These are phyloP conservation scores for Ascochyta fabae DNA, from an alignment of 2,329 filamentous ascomycete genomes.

Conservation along the genomic window DNA sequence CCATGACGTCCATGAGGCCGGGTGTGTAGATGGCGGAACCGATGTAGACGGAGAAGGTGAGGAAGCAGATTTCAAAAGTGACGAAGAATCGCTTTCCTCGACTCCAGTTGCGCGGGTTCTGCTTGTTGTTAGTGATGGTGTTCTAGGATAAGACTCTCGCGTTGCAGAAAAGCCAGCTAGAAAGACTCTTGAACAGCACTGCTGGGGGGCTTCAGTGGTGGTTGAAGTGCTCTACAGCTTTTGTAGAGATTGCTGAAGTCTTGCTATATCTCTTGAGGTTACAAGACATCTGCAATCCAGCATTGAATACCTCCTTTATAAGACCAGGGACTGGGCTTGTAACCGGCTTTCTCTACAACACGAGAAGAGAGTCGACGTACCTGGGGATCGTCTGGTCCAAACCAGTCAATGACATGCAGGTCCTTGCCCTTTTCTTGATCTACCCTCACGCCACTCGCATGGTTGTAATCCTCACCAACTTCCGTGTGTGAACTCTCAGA, in stretches of 20 bases:
- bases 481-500: conserved; percentile 22
- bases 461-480: conserved; percentile 26
- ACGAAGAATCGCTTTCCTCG: conserved; percentile 53
- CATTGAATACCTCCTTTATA: no score
- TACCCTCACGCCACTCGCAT: conserved; percentile 51
- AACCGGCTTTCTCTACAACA: no score
- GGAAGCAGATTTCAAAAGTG: conserved; percentile 55
- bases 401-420: conserved; percentile 60
- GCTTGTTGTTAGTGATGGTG: not conserved
- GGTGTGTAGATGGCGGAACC: conserved; percentile 60
- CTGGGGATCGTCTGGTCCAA: conserved; percentile 54
- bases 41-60: conserved; percentile 61
- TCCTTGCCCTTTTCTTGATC: conserved; percentile 62
- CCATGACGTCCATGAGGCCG: conserved; percentile 54
- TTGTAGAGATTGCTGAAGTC: no score
- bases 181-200: no score
- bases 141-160: not conserved
- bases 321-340: no score
- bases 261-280: no score
- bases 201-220: no score
- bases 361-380: conserved; percentile 19
- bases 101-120: conserved; percentile 59
- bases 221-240: no score
- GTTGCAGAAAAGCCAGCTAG: no score
- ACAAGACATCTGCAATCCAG: no score